Evolutionary conservation across 345 rosid species (phyloP), one percentile per base, ranked within the genome.

Genomic region (Combretum micranthum): DNA sequence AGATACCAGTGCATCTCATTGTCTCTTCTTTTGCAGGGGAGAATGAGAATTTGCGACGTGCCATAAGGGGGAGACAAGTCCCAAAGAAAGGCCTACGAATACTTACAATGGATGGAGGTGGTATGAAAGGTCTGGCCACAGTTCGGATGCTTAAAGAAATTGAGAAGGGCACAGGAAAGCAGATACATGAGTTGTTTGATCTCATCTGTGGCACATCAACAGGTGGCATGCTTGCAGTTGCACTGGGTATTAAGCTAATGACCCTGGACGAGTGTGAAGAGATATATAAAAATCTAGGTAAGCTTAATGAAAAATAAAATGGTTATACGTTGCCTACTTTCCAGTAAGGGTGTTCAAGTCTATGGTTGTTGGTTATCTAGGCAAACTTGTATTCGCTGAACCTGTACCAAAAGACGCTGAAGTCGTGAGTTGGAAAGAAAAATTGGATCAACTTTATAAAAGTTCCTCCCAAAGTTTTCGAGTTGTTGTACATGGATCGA

Each of bases 21-120:
- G 37, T 23, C 47, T 57, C 56, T 82, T 58, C 51, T n/a, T 71
- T 37, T 55, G 20, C 62, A 93, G 99, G 99, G 68, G 99, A 93
- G 76, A 93, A 93, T 68, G 99, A 93, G 73, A 79, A 70, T 71
- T 67, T 93, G 60, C 82, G 99, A 20, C 96, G 97, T 59, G 84
- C 97, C 66, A 79, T 87, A 66, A 87, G 74, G 70, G 99, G 95
- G 71, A 85, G 97, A 67, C 91, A 71, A 62, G 84, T 88, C 55
- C 82, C 97, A 51, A 89, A 83, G 75, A 90, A 87, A 74, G 99
- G 99, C 54, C 67, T 89, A 65, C 92, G 99, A 50, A 93, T 93
- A 73, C 97, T 93, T 56, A 69, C 99, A 47, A 93, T 93, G 99
- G 99, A 93, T 75, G 97, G 99, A 43, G 99, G 99, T 72, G 99